Conservation (phyloP, 1,284 basidiomycete species). For the Volvariella surrecta region DNA sequence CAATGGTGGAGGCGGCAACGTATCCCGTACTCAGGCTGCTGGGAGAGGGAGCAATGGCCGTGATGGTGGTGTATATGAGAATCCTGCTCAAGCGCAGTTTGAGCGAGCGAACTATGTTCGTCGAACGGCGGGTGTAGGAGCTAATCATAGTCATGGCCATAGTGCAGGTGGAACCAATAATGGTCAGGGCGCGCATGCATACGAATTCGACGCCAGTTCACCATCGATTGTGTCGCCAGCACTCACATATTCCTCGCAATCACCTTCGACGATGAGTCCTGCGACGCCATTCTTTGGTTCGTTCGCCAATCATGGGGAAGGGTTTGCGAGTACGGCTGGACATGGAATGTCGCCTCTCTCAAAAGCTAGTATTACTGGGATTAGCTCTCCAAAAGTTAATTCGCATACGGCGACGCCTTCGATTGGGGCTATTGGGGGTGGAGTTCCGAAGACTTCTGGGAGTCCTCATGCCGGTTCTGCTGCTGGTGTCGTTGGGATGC, state of each 20-base stretch:
- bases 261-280: conserved; percentile 53
- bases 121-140: background rate
- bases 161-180: conserved; percentile 3
- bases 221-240: conserved; percentile 48
- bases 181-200: background rate
- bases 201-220: conserved; percentile 23
- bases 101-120: conserved; percentile 2
- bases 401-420: no score
- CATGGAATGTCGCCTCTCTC: background rate
- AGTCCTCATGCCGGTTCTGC: no score
- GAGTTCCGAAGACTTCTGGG: no score
- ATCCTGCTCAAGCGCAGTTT: no score
- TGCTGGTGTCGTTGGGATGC: no score
- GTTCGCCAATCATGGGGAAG: conserved; percentile 23
- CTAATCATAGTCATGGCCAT: no score
- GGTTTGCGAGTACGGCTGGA: conserved; percentile 12
- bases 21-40: background rate
- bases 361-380: no score
- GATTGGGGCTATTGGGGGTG: no score
- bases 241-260: conserved; percentile 49
- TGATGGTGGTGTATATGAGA: no score
- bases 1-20: no score
- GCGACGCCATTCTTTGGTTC: conserved; percentile 51
- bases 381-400: no score
- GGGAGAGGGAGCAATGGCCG: background rate